Evolutionary conservation across 176 grass and related monocot genomes (phyloP).

Genomic region (Carex myosuroides): DNA sequence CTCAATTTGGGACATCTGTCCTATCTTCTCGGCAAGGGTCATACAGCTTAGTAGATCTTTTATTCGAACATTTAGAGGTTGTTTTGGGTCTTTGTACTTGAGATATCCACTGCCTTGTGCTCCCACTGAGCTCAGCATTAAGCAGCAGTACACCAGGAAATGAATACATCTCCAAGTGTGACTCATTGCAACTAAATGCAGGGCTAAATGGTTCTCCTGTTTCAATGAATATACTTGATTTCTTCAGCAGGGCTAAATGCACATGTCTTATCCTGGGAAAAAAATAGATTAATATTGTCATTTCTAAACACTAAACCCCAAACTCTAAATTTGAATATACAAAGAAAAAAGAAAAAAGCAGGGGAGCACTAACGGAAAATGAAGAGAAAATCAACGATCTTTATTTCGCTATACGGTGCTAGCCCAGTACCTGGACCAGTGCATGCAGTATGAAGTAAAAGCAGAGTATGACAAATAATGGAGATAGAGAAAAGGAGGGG

Average conservation of each 20-base stretch:
- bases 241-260: background rate
- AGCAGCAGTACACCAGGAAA: conserved; percentile 9
- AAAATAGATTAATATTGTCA: background rate
- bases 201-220: background rate
- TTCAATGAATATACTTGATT: background rate
- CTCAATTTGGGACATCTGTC: conserved; percentile 64
- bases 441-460: background rate
- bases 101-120: background rate
- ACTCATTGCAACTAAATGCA: background rate
- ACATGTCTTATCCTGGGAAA: background rate
- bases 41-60: conserved; percentile 32
- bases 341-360: background rate
- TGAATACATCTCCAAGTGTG: background rate
- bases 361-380: background rate
- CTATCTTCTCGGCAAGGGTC: conserved; percentile 56
- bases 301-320: background rate
- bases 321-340: background rate
- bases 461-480: background rate
- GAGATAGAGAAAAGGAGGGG: background rate
- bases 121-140: background rate
- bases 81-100: conserved; percentile 46
- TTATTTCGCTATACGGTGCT: background rate
- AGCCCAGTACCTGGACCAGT: background rate
- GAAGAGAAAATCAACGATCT: background rate
- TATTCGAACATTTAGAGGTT: conserved; percentile 30